These are phyloP conservation scores for Fusarium dimerum DNA, from an alignment of 2,329 filamentous ascomycete species.

Conservation along the genomic window DNA sequence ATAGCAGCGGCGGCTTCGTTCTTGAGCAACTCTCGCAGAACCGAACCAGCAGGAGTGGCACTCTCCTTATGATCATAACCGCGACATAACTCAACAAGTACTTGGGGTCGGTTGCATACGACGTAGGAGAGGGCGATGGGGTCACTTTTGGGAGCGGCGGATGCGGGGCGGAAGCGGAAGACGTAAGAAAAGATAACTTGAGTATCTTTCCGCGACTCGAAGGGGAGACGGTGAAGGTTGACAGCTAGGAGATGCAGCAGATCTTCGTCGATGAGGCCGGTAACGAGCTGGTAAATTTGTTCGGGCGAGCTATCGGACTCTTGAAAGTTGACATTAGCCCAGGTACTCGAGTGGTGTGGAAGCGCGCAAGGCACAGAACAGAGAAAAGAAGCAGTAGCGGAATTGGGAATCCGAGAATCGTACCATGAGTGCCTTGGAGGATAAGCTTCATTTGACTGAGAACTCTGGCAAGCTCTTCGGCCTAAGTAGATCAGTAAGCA, in stretches of 20 bases:
- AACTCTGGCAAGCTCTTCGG: conserved; percentile 84
- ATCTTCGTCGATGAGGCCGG: conserved; percentile 84
- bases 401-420: conserved; percentile 14
- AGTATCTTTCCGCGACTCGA: conserved; percentile 94
- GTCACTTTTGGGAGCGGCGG: conserved; percentile 67
- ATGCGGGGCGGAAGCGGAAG: conserved; percentile 80
- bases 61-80: conserved; percentile 91
- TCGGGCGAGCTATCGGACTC: conserved; percentile 86
- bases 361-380: too few relatives aligned
- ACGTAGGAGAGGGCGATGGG: conserved; percentile 88
- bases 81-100: conserved; percentile 83
- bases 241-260: conserved; percentile 81
- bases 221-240: conserved; percentile 82
- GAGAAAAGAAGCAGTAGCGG: neutral
- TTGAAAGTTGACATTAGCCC: conserved; percentile 37
- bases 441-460: conserved; percentile 89
- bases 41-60: conserved; percentile 86
- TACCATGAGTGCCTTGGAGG: conserved; percentile 91
- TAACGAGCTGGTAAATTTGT: conserved; percentile 83
- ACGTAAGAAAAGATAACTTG: conserved; percentile 96
- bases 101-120: conserved; percentile 80
- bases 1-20: conserved; percentile 88
- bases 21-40: conserved; percentile 84
- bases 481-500: conserved; percentile 47
- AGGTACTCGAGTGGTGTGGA: neutral